Percentiles rank a stretch among this genome's conserved stretches.
phyloP scores from a whole-genome alignment of 2,329 filamentous ascomycete genomes.

The Diaporthe aspalathi region DNA sequence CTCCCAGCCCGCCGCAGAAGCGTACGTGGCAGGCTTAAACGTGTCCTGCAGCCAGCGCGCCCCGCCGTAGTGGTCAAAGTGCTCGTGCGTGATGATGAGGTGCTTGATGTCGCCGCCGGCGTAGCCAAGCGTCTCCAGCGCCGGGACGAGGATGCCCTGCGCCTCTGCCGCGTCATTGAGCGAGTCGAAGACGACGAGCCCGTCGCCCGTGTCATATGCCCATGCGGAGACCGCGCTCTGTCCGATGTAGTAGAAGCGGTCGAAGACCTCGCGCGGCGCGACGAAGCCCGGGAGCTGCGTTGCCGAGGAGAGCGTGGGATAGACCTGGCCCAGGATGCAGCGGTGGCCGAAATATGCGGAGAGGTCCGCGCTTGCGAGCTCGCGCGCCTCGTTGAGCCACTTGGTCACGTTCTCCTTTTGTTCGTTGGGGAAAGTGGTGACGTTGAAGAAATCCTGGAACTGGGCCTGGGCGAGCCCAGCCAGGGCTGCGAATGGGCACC shows the following conservation, averaged over 20 bases:
- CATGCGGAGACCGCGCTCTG: slow-evolving; percentile 42
- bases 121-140: slow-evolving; percentile 31
- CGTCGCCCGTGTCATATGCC: slow-evolving; percentile 46
- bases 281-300: slow-evolving; percentile 1
- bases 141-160: not conserved
- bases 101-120: slow-evolving; percentile 45
- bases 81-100: slow-evolving; percentile 46
- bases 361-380: not conserved
- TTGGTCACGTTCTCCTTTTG: slow-evolving; percentile 6
- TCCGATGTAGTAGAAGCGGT: not conserved
- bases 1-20: slow-evolving; percentile 1
- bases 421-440: slow-evolving; percentile 11
- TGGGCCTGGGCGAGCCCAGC: slow-evolving; percentile 3
- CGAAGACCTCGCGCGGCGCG: slow-evolving; percentile 17
- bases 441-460: slow-evolving; percentile 19
- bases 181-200: slow-evolving; percentile 44
- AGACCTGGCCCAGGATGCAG: not conserved
- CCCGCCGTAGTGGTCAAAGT: slow-evolving; percentile 46
- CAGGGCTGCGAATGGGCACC: not conserved
- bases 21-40: slow-evolving; percentile 33
- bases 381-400: slow-evolving; percentile 19
- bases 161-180: slow-evolving; percentile 40
- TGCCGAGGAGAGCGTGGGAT: not conserved
- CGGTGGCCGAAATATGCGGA: slow-evolving; percentile 8
- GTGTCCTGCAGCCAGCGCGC: slow-evolving; percentile 44